phyloP scores from a whole-genome alignment of 225 moss, liverwort and hornwort genomes.

The Rhytidiadelphus loreus region DNA sequence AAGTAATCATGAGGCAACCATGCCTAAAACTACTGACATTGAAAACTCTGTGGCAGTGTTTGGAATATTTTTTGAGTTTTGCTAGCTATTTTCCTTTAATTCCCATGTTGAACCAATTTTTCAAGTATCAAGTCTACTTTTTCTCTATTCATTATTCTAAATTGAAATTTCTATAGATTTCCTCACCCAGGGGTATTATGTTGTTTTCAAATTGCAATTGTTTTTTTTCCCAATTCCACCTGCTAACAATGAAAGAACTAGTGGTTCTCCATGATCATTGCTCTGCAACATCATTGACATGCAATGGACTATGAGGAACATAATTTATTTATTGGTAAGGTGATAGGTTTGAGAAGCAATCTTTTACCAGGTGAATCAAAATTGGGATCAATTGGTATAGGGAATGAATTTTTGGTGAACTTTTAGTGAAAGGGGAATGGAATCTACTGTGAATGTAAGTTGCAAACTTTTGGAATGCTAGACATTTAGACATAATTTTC shows the following conservation, averaged over 20 bases:
- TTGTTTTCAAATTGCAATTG: not conserved
- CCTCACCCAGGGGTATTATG: rapidly evolving
- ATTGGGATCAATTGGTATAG: too few relatives aligned
- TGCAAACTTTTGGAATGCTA: not conserved
- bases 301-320: not conserved
- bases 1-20: not conserved
- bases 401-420: too few relatives aligned
- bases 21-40: not conserved
- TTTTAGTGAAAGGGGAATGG: too few relatives aligned
- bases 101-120: not conserved
- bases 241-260: not conserved
- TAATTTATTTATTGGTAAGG: not conserved
- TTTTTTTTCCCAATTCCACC: not conserved
- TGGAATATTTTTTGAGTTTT: not conserved
- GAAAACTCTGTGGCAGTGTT: not conserved
- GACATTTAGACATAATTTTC: not conserved
- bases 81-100: rapidly evolving
- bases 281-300: not conserved
- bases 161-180: not conserved
- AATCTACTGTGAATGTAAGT: too few relatives aligned
- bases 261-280: rapidly evolving
- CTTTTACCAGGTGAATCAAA: too few relatives aligned
- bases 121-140: not conserved
- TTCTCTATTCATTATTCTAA: not conserved
- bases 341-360: too few relatives aligned